These are phyloP conservation scores for Begonia peltatifolia DNA, from an alignment of 306 rosid species.

Conservation along the genomic window DNA sequence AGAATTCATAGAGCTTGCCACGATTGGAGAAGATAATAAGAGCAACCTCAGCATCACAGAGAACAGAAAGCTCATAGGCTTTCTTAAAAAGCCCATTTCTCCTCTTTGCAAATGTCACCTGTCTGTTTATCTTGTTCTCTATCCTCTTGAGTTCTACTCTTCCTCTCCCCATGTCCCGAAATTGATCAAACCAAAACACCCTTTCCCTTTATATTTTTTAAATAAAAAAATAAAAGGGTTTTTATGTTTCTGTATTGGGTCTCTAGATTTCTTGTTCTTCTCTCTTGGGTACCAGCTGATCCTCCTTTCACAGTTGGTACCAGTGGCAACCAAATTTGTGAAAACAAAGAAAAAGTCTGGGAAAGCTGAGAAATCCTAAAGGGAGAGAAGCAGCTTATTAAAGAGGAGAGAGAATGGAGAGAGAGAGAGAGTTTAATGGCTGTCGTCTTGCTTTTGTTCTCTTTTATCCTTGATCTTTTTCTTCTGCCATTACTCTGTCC, in stretches of 20 bases:
- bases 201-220: constrained; percentile 10
- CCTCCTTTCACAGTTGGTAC: constrained; percentile 42
- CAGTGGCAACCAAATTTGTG: constrained; percentile 47
- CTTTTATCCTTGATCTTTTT: constrained; percentile 1
- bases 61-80: constrained; percentile 87
- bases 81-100: constrained; percentile 87
- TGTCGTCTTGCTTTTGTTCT: not conserved
- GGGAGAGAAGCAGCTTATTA: constrained; percentile 8
- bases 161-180: constrained; percentile 65
- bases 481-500: constrained; percentile 18
- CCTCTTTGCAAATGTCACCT: constrained; percentile 85
- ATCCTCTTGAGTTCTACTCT: constrained; percentile 92
- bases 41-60: constrained; percentile 93
- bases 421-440: not conserved
- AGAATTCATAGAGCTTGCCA: constrained; percentile 91
- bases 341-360: constrained; percentile 22
- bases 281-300: constrained; percentile 22
- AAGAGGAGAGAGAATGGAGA: constrained; percentile 10
- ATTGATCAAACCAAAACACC: no score
- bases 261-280: no score
- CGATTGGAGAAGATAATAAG: constrained; percentile 85
- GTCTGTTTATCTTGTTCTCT: constrained; percentile 99
- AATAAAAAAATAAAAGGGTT: not conserved
- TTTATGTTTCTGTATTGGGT: no score
- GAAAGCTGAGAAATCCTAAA: constrained; percentile 23